phyloP scores from a whole-genome alignment of 192 early-diverging fungal species.

The Coemansia brasiliensis region DNA sequence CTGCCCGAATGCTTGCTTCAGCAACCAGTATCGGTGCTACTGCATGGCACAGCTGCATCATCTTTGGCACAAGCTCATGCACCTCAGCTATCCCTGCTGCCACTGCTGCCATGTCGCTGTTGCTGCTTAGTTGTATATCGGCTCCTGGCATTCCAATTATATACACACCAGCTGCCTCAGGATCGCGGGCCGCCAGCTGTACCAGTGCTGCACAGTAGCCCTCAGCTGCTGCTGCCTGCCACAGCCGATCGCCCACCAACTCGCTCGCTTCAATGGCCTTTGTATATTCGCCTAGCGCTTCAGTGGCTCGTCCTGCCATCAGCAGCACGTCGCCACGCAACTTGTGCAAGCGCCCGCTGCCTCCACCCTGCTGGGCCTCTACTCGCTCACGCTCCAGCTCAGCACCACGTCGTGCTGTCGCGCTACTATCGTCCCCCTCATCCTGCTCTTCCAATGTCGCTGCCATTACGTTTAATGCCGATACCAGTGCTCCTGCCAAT shows the following conservation, averaged over 20 bases:
- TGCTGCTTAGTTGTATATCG: background rate
- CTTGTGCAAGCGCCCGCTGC: constrained; percentile 46
- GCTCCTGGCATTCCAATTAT: background rate
- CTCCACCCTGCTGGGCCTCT: constrained; percentile 7
- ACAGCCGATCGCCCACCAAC: constrained; percentile 41
- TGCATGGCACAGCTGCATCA: constrained; percentile 41
- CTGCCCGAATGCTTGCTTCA: constrained; percentile 49
- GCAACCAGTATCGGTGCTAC: constrained; percentile 46
- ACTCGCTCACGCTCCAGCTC: constrained; percentile 40
- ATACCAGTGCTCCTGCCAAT: constrained; percentile 40
- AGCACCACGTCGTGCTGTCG: constrained; percentile 23
- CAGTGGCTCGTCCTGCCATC: constrained; percentile 41
- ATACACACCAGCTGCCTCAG: constrained; percentile 25
- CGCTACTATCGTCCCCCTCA: constrained; percentile 25
- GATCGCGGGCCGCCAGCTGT: constrained; percentile 23
- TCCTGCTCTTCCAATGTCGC: constrained; percentile 39
- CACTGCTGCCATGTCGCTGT: background rate
- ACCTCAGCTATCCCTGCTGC: constrained; percentile 10
- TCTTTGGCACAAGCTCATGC: constrained; percentile 37
- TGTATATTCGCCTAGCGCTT: constrained; percentile 46
- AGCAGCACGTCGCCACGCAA: constrained; percentile 50
- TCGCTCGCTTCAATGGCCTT: constrained; percentile 28
- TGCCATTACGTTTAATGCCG: constrained; percentile 43
- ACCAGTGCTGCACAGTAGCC: constrained; percentile 52
- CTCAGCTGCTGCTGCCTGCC: constrained; percentile 53